A percentile compares a stretch with the other conserved stretches of the same genome.
Conservation (phyloP, 495 filamentous ascomycete genomes). For the Penicillium waksmanii region DNA sequence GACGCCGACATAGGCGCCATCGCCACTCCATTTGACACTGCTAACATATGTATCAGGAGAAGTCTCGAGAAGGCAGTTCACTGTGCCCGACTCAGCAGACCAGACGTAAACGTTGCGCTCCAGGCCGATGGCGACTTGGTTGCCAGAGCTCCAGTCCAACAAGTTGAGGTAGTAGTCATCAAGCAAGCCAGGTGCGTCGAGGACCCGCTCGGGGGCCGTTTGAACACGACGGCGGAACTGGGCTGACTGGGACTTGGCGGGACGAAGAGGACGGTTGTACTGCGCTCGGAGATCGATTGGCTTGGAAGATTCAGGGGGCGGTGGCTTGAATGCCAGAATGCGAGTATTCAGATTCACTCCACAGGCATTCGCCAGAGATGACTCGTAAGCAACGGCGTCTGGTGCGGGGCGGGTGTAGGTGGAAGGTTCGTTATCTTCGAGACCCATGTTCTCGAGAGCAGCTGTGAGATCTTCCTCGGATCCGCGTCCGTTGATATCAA, state of each 20-base stretch:
- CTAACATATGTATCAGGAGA: constrained; percentile 91
- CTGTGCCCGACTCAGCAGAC: constrained; percentile 93
- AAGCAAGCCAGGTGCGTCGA: constrained; percentile 94
- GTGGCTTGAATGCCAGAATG: constrained; percentile 98
- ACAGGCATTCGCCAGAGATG: constrained; percentile 87
- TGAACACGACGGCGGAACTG: constrained; percentile 90
- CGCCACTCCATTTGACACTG: constrained; percentile 97
- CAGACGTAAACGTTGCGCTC: constrained; percentile 98
- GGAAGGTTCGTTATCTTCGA: constrained; percentile 63
- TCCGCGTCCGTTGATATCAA: constrained; percentile 63
- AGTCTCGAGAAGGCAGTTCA: constrained; percentile 84
- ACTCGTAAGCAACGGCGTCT: constrained; percentile 87
- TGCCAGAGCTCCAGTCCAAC: constrained; percentile 94
- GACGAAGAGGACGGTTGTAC: constrained; percentile 94
- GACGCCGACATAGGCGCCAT: constrained; percentile 95
- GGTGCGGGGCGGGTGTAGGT: constrained; percentile 78
- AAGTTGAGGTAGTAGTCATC: constrained; percentile 99
- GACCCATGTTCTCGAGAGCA: constrained; percentile 75
- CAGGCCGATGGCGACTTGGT: constrained; percentile 97
- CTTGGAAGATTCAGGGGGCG: constrained; percentile 93
- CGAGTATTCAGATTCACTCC: constrained; percentile 91
- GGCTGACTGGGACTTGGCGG: constrained; percentile 68
- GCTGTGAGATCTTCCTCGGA: constrained; percentile 77
- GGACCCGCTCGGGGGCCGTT: constrained; percentile 92
- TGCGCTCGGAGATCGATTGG: constrained; percentile 96